Base-by-base conservation (phyloP, 352 stramenopile genomes). In the Phytophthora hybrid region DNA sequence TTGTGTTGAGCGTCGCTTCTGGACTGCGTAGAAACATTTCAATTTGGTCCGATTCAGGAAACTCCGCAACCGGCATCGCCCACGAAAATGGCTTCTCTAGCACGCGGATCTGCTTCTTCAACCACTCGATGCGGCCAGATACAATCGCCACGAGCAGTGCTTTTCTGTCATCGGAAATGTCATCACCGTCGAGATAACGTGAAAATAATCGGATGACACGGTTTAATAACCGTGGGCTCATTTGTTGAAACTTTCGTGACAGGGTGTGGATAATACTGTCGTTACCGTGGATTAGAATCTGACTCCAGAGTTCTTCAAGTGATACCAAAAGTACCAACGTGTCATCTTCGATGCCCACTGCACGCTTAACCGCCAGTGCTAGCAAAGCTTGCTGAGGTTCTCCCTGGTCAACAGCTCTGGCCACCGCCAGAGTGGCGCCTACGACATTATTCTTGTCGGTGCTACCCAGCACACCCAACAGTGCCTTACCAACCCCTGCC, bases 11-110 rank as follows among this genome's bases (percentile, higher is more conserved):
- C 3, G 29, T 37, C 6, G 4, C 9, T 23, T 69, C 14, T 3
- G 56, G 34, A n/a, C 73, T 49, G 14, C 39, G 61, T 5, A 75
- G 34, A 66, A 75, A 71, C 18, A 9, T 23, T 54, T 75, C 5
- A 14, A 75, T 37, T 8, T 69, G 6, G 5, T 4, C 37, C 13
- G 58, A 56, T 3, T 71, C 23, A 5, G 21, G 55, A 31, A 66
- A 66, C 1, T 49, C 49, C 3, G 68, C 61, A 18, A 44, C 34
- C 37, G 61, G 61, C 68, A 75, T 71, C 32, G 62, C n/a, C 68
- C 68, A 75, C 29, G 61, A 71, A 19, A 71, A 75, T 7, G 68
- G 62, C 37, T 71, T 65, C 10, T 47, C 68, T 32, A 75, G 44
- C 9, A 26, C 19, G 9, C 9, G 47, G 29, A 71, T 65, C 34